A percentile compares a stretch with the other conserved stretches of the same genome.
Evolutionary conservation across 2,329 filamentous ascomycete species (phyloP).

Genomic region (Alternaria novae-zelandiae): DNA sequence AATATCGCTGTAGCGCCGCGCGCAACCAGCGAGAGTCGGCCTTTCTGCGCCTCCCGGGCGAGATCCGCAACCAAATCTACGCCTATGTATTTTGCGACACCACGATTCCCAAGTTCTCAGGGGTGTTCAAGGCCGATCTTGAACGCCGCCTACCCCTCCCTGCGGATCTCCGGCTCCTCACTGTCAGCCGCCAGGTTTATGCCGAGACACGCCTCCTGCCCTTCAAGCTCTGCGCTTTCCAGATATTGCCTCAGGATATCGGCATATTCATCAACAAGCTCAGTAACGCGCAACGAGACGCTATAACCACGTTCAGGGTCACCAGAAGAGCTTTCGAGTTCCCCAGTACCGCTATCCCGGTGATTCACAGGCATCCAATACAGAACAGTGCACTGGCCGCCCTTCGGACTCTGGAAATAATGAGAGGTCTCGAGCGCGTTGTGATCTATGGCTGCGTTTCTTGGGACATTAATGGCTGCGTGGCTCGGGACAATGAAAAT

Average conservation of each 20-base stretch:
- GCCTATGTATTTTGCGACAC: background rate
- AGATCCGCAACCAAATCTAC: background rate
- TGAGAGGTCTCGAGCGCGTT: background rate
- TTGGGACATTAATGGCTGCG: background rate
- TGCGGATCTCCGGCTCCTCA: background rate
- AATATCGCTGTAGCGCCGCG: background rate
- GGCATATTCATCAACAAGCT: background rate
- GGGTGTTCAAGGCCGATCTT: fast-evolving
- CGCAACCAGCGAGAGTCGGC: background rate
- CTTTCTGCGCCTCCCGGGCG: background rate
- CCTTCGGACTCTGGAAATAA: background rate
- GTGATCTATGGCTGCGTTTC: background rate
- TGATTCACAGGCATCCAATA: background rate
- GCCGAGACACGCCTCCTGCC: background rate
- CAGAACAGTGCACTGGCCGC: background rate
- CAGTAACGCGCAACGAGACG: background rate
- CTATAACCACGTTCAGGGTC: background rate
- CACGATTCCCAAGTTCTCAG: background rate
- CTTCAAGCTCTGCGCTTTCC: background rate
- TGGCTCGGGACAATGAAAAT: background rate
- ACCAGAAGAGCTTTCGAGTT: background rate
- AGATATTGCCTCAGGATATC: background rate
- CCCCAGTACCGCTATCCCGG: background rate
- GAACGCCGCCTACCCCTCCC: background rate
- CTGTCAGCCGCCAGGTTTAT: background rate